These are phyloP conservation scores for Amylostereum chailletii DNA, from an alignment of 1,284 basidiomycete genomes.

Conservation along the genomic window DNA sequence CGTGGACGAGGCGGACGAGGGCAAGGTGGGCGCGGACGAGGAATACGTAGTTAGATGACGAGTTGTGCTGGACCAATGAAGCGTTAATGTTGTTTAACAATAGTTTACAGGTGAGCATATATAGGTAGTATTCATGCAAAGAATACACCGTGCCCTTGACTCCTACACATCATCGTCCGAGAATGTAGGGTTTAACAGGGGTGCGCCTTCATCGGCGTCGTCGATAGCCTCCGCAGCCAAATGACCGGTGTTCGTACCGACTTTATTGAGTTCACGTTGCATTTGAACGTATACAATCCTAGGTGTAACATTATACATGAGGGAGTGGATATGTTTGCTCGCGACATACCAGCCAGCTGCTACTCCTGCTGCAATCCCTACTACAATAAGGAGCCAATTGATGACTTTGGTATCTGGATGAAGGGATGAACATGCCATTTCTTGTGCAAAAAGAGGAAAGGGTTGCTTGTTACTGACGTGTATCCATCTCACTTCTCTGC, in stretches of 20 bases:
- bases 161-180: conserved; percentile 1
- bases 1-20: too few species aligned
- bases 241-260: conserved; percentile 42
- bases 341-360: conserved; percentile 55
- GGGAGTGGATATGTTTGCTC: conserved; percentile 2
- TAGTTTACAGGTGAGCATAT: conserved; percentile 4
- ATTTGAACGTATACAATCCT: conserved; percentile 61
- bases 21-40: too few species aligned
- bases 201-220: conserved; percentile 53
- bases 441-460: background rate
- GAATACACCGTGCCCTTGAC: conserved; percentile 3
- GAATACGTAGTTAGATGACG: too few species aligned
- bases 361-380: conserved; percentile 47
- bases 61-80: too few species aligned
- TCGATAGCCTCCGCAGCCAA: conserved; percentile 56
- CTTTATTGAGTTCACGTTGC: conserved; percentile 40
- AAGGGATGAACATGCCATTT: background rate
- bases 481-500: conserved; percentile 67
- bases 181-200: conserved; percentile 32
- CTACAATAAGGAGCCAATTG: conserved; percentile 49
- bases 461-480: conserved; percentile 34
- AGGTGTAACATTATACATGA: conserved; percentile 6
- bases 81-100: conserved; percentile 1
- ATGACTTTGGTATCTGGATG: conserved; percentile 52
- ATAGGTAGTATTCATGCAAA: conserved; percentile 14